Evolutionary conservation across 345 rosid genomes (phyloP), one percentile per base, ranked within the genome.

Genomic region (Eucalyptus decipiens): DNA sequence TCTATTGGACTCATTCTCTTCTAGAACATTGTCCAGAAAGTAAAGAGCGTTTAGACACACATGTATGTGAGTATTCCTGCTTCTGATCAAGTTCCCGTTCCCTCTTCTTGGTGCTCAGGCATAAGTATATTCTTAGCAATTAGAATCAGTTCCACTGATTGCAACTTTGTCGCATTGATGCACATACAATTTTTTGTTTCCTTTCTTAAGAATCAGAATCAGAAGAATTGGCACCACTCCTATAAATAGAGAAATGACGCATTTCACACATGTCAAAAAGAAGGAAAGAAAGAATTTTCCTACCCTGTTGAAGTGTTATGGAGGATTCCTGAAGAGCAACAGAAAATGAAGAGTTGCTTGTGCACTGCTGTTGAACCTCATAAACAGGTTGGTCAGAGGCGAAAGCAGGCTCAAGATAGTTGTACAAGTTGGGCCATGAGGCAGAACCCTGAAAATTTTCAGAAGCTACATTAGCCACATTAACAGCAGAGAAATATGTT

Each of bases 381-480:
- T 96, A 97, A 51, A 98, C 51, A 51, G 97, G 93, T 90, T 89
- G 92, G 87, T 21, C 30, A 17, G 94, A 91, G 87, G 49, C 49
- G 86, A 97, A 92, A 86, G 95, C 97, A 58, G 98, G 93, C 60
- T 98, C 99, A 87, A 96, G 89, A 91, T 88, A 94, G 87, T 94
- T 93, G 90, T 87, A 47, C 62, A 8, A 16, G 54, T 60, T 54
- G 50, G 95, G 89, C 89, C 83, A 43, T n/a, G 91, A 72, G 60
- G 92, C 62, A 92, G 99, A 90, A 67, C 99, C 99, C 99, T 98
- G 97, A 89, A 93, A 89, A 76, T 89, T 90, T 91, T 80, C 49
- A 72, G 88, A 40, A 91, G 60, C 32, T 23, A 47, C 34, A 11
- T 43, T 32, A 85, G 52, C 87, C 23, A 14, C 52, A 17, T 48